Percentiles rank a stretch among this genome's conserved stretches.
phyloP scores from a whole-genome alignment of 2,329 filamentous ascomycete genomes.

The Claviceps pazoutovae region DNA sequence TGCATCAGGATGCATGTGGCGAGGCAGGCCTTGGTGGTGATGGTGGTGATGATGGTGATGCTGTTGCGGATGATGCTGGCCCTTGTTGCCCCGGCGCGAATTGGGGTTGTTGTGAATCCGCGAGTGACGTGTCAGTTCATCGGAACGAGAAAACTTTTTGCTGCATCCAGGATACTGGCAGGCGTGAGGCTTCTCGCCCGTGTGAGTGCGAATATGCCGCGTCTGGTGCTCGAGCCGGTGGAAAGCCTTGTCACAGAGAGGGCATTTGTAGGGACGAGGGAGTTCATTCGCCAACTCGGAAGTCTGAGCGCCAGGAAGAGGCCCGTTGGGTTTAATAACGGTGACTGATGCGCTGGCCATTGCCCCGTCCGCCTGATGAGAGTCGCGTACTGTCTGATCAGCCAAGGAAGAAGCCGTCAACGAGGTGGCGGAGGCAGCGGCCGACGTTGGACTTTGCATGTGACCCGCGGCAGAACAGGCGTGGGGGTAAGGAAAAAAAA shows the following conservation, averaged over 20 bases:
- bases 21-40: conserved; percentile 22
- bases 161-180: conserved; percentile 93
- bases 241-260: conserved; percentile 95
- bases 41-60: conserved; percentile 22
- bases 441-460: conserved; percentile 63
- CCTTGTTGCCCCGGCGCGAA: conserved; percentile 84
- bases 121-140: conserved; percentile 92
- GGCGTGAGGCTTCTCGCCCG: conserved; percentile 93
- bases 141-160: conserved; percentile 91
- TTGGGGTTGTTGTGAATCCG: conserved; percentile 99
- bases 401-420: conserved; percentile 41
- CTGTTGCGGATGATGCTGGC: conserved; percentile 28
- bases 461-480: conserved; percentile 28
- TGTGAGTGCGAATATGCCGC: conserved; percentile 87
- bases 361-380: conserved; percentile 23
- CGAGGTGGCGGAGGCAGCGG: conserved; percentile 63
- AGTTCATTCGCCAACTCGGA: conserved; percentile 52
- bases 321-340: conserved; percentile 48
- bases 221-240: conserved; percentile 93
- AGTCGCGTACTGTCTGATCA: conserved; percentile 13
- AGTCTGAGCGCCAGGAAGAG: conserved; percentile 46
- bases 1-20: conserved; percentile 37
- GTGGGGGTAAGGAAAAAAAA: neutral
- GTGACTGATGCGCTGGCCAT: conserved; percentile 38
- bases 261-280: conserved; percentile 94